Evolutionary conservation across 345 rosid species (phyloP).

Genomic region (Eucalyptus sideroxylon): DNA sequence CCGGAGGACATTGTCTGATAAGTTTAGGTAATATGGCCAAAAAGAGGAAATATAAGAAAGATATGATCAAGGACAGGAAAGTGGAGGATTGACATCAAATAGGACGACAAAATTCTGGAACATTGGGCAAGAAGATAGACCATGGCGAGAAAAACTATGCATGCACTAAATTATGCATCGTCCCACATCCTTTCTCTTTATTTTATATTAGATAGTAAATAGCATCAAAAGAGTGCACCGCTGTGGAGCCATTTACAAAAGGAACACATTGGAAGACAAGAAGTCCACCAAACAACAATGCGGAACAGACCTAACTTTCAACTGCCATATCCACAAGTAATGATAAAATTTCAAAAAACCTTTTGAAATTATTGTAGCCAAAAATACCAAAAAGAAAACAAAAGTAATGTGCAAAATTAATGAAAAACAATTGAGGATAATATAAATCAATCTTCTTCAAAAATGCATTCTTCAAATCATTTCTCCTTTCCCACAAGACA

Average conservation of each 20-base stretch:
- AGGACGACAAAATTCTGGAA: background rate
- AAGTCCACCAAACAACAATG: background rate
- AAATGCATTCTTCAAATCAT: background rate
- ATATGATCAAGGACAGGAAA: background rate
- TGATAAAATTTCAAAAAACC: background rate
- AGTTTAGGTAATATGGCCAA: background rate
- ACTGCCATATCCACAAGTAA: background rate
- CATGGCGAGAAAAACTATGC: background rate
- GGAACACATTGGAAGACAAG: background rate
- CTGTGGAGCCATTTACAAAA: background rate
- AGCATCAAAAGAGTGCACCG: background rate
- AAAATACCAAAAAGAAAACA: background rate
- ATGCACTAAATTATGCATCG: background rate
- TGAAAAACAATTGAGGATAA: background rate
- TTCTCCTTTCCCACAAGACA: background rate
- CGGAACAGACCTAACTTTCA: background rate
- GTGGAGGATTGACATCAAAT: background rate
- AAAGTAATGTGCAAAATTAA: background rate
- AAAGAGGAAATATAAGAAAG: background rate
- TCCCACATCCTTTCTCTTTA: background rate
- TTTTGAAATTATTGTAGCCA: background rate
- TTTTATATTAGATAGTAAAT: background rate
- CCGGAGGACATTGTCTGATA: background rate
- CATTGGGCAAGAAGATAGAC: background rate
- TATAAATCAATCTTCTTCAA: background rate